Percentiles rank a stretch among this genome's conserved stretches.
These are phyloP conservation scores for Beta corolliflora DNA, from an alignment of 179 eudicot genomes.

Conservation along the genomic window DNA sequence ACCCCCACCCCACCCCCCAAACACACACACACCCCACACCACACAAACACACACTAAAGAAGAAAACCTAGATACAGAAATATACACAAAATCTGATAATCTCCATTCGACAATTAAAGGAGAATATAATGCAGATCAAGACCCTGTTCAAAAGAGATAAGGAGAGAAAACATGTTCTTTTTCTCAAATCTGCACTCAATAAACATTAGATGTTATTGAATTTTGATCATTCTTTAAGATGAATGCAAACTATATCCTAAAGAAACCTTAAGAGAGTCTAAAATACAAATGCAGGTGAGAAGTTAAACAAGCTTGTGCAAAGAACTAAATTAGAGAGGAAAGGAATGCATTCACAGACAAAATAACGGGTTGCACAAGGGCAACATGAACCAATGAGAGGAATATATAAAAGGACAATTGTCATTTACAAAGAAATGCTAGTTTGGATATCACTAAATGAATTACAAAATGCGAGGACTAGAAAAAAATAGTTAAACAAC, in stretches of 20 bases:
- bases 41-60: neutral
- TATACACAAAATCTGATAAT: neutral
- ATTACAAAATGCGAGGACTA: neutral
- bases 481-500: too few relatives aligned
- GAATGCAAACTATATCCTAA: neutral
- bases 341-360: neutral
- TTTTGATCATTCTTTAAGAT: too few relatives aligned
- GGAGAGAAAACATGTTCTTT: neutral
- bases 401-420: neutral
- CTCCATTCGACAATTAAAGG: too few relatives aligned
- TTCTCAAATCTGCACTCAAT: neutral
- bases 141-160: neutral
- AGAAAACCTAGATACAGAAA: neutral
- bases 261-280: neutral
- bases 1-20: too few relatives aligned
- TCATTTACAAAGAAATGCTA: neutral
- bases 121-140: neutral
- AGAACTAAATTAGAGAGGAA: neutral
- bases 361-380: neutral
- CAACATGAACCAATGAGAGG: neutral
- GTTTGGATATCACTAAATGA: neutral
- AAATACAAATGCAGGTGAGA: neutral
- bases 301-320: neutral
- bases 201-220: too few relatives aligned
- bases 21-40: too few relatives aligned